A percentile compares a stretch with the other conserved stretches of the same genome.
Evolutionary conservation across 2,329 filamentous ascomycete species (phyloP).

Genomic region (Phialemoniopsis sp.): DNA sequence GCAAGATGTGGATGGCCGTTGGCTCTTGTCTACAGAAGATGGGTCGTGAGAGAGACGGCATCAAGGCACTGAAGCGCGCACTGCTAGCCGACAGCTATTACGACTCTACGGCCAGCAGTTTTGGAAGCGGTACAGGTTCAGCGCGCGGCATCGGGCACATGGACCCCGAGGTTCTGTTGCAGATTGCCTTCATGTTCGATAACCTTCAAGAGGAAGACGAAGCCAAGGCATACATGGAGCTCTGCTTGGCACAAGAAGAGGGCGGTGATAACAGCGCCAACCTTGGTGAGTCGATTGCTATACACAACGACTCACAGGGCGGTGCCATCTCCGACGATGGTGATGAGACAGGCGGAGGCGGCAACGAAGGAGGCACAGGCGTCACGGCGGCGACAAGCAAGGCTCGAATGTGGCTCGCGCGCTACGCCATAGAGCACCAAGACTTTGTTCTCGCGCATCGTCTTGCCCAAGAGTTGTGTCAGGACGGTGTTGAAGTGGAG

Average conservation of each 20-base stretch:
- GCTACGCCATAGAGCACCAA: constrained; percentile 69
- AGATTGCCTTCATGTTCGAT: constrained; percentile 89
- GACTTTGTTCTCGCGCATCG: constrained; percentile 76
- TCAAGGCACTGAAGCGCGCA: constrained; percentile 91
- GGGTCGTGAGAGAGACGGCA: constrained; percentile 80
- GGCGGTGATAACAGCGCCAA: constrained; percentile 44
- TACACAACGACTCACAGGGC: constrained; percentile 48
- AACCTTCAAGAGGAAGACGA: constrained; percentile 72
- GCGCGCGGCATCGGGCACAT: constrained; percentile 46
- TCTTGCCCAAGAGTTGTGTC: constrained; percentile 84
- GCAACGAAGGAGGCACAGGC: constrained; percentile 60
- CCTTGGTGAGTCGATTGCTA: constrained; percentile 45
- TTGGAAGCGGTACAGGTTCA: constrained; percentile 40
- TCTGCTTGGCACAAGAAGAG: constrained; percentile 89
- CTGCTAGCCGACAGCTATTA: constrained; percentile 85
- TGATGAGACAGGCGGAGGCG: constrained; percentile 20
- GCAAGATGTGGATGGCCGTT: constrained; percentile 98
- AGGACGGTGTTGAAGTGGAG: constrained; percentile 94
- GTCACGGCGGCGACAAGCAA: constrained; percentile 90
- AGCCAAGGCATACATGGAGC: constrained; percentile 90
- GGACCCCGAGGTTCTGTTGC: constrained; percentile 85
- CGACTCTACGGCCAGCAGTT: constrained; percentile 54
- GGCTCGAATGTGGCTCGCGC: constrained; percentile 89
- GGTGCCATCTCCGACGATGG: constrained; percentile 22
- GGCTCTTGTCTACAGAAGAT: constrained; percentile 90